phyloP scores from a whole-genome alignment of 1,139 yeast genomes.

The Geotrichum siamense region DNA sequence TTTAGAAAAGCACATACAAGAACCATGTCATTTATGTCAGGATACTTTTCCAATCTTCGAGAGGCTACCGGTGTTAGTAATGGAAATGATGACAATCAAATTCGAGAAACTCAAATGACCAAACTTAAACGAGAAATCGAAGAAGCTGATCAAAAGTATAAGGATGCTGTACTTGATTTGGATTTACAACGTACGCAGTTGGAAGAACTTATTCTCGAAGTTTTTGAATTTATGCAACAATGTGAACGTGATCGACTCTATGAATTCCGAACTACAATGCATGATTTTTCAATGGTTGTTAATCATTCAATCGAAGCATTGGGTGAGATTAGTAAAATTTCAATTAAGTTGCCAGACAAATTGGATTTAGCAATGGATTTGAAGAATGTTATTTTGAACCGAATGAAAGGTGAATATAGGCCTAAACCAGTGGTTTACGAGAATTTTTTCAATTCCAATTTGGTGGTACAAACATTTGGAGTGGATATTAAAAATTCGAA shows the following conservation, averaged over 20 bases:
- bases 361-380: conserved; percentile 60
- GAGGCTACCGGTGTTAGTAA: conserved; percentile 1
- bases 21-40: conserved; percentile 11
- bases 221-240: conserved; percentile 61
- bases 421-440: conserved; percentile 68
- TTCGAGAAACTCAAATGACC: conserved; percentile 17
- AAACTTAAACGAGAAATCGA: conserved; percentile 25
- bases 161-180: conserved; percentile 47
- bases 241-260: conserved; percentile 67
- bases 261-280: conserved; percentile 59
- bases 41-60: conserved; percentile 12
- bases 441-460: conserved; percentile 50
- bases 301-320: conserved; percentile 38
- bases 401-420: conserved; percentile 62
- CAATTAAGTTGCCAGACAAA: conserved; percentile 49
- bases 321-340: conserved; percentile 37
- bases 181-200: conserved; percentile 61
- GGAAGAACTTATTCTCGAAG: conserved; percentile 63
- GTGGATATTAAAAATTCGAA: conserved; percentile 68
- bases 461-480: conserved; percentile 68
- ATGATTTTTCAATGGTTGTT: conserved; percentile 54
- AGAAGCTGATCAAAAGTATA: conserved; percentile 50
- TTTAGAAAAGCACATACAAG: background rate
- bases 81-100: background rate
- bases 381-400: conserved; percentile 49